Evolutionary conservation across 306 rosid species (phyloP).

Genomic region (Prunus kanzakura): DNA sequence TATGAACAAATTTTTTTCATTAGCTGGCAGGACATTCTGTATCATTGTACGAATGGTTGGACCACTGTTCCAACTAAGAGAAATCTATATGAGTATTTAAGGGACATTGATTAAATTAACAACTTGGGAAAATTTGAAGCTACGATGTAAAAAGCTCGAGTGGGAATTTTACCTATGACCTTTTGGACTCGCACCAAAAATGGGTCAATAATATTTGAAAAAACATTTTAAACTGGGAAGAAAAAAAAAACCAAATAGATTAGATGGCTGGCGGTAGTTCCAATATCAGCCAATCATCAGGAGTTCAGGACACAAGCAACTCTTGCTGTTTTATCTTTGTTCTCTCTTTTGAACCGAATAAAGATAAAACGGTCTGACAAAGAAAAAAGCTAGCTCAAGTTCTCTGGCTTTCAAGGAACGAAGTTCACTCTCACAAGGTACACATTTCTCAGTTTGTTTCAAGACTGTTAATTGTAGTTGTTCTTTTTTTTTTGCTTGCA

Average conservation of each 20-base stretch:
- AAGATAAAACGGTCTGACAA: neutral
- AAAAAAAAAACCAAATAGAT: conserved; percentile 15
- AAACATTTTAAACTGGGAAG: conserved; percentile 2
- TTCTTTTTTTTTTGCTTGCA: neutral
- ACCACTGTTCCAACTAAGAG: too few relatives aligned
- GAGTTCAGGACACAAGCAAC: conserved; percentile 16
- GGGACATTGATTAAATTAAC: too few relatives aligned
- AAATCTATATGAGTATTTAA: too few relatives aligned
- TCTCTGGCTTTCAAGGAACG: neutral
- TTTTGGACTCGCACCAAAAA: neutral
- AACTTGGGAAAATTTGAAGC: too few relatives aligned
- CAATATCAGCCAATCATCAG: conserved; percentile 50
- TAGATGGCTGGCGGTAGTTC: conserved; percentile 43
- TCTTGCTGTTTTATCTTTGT: conserved; percentile 24
- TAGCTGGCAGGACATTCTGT: too few relatives aligned
- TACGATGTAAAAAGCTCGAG: neutral
- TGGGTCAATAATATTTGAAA: conserved; percentile 29
- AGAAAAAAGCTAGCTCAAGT: neutral
- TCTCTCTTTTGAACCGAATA: neutral
- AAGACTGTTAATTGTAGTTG: neutral
- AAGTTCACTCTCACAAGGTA: neutral
- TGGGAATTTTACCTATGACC: neutral
- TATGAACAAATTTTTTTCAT: too few relatives aligned
- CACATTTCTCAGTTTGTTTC: neutral
- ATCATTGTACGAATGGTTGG: too few relatives aligned